phyloP scores from a whole-genome alignment of 768 basidiomycete genomes.

The Mycena kentingensis region DNA sequence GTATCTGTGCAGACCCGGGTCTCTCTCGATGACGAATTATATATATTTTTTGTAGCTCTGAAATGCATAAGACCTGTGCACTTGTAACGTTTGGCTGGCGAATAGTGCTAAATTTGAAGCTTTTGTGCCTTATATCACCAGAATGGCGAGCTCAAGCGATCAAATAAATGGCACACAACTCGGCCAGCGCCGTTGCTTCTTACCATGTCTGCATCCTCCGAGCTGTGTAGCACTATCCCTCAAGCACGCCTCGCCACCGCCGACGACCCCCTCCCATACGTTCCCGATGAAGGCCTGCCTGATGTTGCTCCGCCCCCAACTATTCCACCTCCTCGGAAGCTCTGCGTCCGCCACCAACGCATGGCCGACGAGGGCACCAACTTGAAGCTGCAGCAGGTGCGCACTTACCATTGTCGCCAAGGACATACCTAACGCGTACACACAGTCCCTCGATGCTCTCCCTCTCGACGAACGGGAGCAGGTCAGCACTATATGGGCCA shows the following conservation, averaged over 20 bases:
- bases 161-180: too few species aligned
- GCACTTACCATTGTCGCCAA: constrained; percentile 25
- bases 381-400: constrained; percentile 85
- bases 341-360: constrained; percentile 91
- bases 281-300: constrained; percentile 16
- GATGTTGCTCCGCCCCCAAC: constrained; percentile 12
- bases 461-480: constrained; percentile 83
- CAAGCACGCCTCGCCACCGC: constrained; percentile 53
- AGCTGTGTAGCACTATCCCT: constrained; percentile 75
- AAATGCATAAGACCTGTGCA: constrained; percentile 8
- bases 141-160: not conserved
- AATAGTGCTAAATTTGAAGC: not conserved
- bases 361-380: constrained; percentile 97
- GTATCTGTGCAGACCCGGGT: constrained; percentile 27
- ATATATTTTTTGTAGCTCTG: constrained; percentile 21
- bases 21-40: too few species aligned
- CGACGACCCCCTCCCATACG: constrained; percentile 19
- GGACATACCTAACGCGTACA: constrained; percentile 12
- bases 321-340: constrained; percentile 58
- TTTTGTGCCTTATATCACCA: not conserved
- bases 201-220: constrained; percentile 36
- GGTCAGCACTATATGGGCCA: constrained; percentile 93
- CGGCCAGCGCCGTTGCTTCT: constrained; percentile 6
- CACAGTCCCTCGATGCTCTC: constrained; percentile 86
- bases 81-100: not conserved